Base-by-base conservation (phyloP, 2,329 filamentous ascomycete genomes). In the Pezicula carpinea region DNA sequence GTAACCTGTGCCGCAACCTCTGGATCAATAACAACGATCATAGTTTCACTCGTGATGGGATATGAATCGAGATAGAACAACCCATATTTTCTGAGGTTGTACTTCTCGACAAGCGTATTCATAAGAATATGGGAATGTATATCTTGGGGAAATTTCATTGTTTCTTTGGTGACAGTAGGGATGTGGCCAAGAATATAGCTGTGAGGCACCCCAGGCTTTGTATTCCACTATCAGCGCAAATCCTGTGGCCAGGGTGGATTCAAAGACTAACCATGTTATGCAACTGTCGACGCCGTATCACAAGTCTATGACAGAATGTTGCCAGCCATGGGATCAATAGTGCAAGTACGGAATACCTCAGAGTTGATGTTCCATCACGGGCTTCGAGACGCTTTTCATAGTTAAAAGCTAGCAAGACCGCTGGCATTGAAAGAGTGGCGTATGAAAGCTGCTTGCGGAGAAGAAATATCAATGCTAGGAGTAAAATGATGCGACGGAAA, bases 31-130 rank as follows among this genome's bases (percentile, higher is more conserved):
- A 53, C 39, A 15, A 44, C 44, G 21, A 53, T n/a, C 13, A 52
- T 42, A 11, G 51, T 7, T 10, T 23, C 39, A 29, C 14, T 46
- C 38, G 33, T 26, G 23, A 49, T 41, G 1, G 52, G 52, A 39
- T 52, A 54, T 10, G 45, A 21, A 38, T 54, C 52, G 3, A 54
- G 19, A 23, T 49, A 52, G 15, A 50, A 51, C 11, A 49, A 35
- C 2, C 54, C 54, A 11, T 47, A 18, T 22, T 53, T 41, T n/a
- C 33, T 35, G n/a, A 35, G 33, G 18, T 35, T 14, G 6, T 35
- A 45, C 11, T 23, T 45, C 14, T 45, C 43, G 11, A 19, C 34
- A 4, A 45, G 34, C 4, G 23, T 17, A 38, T 31, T 31, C 43
- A 45, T 45, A 10, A 39, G 17, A 8, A 40, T 26, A 17, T 45